Evolutionary conservation across 768 basidiomycete genomes (phyloP).

Genomic region (Lentinus brumalis): DNA sequence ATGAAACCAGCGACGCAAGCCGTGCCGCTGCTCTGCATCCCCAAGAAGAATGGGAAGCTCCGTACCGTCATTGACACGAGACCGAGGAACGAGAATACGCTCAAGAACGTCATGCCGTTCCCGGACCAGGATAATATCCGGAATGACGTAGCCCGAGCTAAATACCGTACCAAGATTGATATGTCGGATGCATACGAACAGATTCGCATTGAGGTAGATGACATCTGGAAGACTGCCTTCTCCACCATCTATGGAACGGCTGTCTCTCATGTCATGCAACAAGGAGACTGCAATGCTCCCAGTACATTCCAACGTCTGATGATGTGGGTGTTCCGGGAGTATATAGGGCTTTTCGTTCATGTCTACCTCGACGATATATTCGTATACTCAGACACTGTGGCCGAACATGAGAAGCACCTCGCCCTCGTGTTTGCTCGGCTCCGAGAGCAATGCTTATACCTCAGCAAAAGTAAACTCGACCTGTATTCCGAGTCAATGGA

Average conservation of each 20-base stretch:
- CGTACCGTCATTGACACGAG: no score
- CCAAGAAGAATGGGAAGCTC: no score
- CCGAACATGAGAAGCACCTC: slow-evolving; percentile 43
- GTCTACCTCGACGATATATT: slow-evolving; percentile 50
- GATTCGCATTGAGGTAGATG: slow-evolving; percentile 32
- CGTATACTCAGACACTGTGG: slow-evolving; percentile 38
- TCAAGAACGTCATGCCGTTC: no score
- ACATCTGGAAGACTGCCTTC: slow-evolving; percentile 37
- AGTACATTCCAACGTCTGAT: slow-evolving; percentile 49
- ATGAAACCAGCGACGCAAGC: no score
- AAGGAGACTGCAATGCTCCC: slow-evolving; percentile 48
- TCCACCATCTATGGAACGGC: slow-evolving; percentile 38
- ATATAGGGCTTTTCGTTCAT: slow-evolving; percentile 41
- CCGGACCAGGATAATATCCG: no score
- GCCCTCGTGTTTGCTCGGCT: slow-evolving; percentile 34
- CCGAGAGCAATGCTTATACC: slow-evolving; percentile 30
- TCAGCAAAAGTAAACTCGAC: slow-evolving; percentile 37
- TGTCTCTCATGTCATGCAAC: slow-evolving; percentile 42
- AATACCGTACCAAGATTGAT: no score
- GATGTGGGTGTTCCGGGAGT: slow-evolving; percentile 40
- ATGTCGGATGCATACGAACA: slow-evolving; percentile 39
- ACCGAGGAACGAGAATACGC: no score
- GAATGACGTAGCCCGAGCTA: no score
- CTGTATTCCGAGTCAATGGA: slow-evolving; percentile 33
- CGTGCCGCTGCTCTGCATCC: no score